Percentiles rank a stretch among this genome's conserved stretches.
phyloP scores from a whole-genome alignment of 2,329 filamentous ascomycete species.

The Reticulascus tulasneorum region DNA sequence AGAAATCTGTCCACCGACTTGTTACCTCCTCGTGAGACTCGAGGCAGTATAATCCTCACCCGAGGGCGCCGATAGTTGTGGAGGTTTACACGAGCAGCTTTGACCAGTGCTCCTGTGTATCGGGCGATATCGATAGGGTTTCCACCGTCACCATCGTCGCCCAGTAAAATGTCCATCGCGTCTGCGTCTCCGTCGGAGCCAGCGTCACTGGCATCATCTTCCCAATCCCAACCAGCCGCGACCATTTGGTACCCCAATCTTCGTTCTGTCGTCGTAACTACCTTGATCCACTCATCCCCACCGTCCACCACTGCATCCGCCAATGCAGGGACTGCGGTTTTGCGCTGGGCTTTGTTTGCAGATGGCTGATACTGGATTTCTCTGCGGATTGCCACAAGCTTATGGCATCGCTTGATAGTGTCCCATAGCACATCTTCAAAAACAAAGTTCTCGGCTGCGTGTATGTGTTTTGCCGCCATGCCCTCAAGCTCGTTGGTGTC shows the following conservation, averaged over 20 bases:
- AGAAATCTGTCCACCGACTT: conserved; percentile 28
- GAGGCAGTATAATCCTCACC: conserved; percentile 30
- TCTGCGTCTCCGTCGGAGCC: conserved; percentile 30
- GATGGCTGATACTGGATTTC: conserved; percentile 4
- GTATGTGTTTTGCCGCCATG: conserved; percentile 6
- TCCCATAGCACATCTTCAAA: conserved; percentile 15
- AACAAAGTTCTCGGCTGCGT: conserved; percentile 14
- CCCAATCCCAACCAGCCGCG: conserved; percentile 38
- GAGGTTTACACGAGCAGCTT: conserved; percentile 29
- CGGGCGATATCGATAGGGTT: conserved; percentile 18
- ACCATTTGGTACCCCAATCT: conserved; percentile 34
- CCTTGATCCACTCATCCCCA: conserved; percentile 14
- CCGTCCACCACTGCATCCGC: conserved; percentile 12
- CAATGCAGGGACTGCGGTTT: conserved; percentile 4
- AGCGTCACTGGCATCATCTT: conserved; percentile 24
- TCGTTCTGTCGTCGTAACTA: conserved; percentile 14
- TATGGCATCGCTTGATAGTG: conserved; percentile 10
- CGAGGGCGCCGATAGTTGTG: conserved; percentile 32
- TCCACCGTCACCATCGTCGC: conserved; percentile 9
- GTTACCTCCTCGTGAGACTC: conserved; percentile 22
- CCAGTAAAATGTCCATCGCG: conserved; percentile 21
- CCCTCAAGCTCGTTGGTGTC: conserved; percentile 5
- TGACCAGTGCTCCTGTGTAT: conserved; percentile 27
- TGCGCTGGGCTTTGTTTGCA: conserved; percentile 1
- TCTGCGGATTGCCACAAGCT: conserved; percentile 9